Conservation (phyloP, 2,329 filamentous ascomycete species). For the Trichoderma guizhouense region DNA sequence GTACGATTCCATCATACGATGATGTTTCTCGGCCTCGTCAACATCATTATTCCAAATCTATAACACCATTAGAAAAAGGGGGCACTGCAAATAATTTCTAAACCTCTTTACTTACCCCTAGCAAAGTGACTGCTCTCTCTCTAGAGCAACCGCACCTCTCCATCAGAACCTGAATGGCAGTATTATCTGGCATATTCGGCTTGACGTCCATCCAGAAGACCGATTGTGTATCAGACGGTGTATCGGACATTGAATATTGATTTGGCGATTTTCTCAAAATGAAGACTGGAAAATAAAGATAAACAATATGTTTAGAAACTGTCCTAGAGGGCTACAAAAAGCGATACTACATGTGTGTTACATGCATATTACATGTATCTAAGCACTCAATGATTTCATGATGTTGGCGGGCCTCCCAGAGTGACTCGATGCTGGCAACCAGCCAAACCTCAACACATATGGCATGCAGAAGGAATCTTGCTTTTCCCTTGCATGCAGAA, state of each 20-base stretch:
- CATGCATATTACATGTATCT: background rate
- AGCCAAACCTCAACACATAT: background rate
- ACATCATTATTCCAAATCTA: conserved; percentile 10
- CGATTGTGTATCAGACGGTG: background rate
- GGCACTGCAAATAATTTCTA: too few relatives aligned
- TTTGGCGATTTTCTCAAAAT: background rate
- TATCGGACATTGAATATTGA: background rate
- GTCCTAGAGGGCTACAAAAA: background rate
- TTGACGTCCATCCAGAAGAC: background rate
- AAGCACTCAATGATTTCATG: background rate
- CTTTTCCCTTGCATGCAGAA: background rate
- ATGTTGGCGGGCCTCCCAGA: background rate
- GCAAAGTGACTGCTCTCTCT: background rate
- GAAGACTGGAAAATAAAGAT: background rate
- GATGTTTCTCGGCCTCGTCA: background rate
- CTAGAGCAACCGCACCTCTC: background rate
- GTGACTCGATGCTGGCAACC: background rate
- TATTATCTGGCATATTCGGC: background rate
- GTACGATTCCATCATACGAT: background rate
- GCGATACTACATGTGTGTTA: background rate
- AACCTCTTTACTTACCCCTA: background rate
- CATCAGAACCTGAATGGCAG: background rate
- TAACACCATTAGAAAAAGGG: background rate
- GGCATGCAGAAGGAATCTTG: background rate
- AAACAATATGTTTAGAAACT: background rate